phyloP scores from a whole-genome alignment of 148 eudicot species.

The Hydrangea macrophylla region DNA sequence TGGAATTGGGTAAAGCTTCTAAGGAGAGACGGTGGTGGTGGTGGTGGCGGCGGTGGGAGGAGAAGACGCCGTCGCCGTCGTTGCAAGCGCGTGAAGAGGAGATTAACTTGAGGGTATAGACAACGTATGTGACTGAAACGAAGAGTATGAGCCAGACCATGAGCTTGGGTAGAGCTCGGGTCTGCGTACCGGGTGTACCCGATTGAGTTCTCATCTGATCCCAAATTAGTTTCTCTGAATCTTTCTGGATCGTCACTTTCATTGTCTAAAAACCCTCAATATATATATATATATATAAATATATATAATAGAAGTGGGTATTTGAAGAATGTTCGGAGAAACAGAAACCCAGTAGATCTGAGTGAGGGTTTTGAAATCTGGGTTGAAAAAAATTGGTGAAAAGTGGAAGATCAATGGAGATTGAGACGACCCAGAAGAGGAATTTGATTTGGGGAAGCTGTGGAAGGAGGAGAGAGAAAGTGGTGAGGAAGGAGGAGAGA shows the following conservation, averaged over 20 bases:
- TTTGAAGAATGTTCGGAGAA: too few species aligned
- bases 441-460: background rate
- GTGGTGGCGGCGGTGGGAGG: conserved; percentile 1
- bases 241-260: conserved; percentile 32
- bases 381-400: background rate
- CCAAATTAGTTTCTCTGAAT: conserved; percentile 33
- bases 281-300: too few species aligned
- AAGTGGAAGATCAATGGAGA: too few species aligned
- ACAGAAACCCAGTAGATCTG: too few species aligned
- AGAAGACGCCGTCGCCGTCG: background rate
- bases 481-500: background rate
- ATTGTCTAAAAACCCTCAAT: conserved; percentile 9
- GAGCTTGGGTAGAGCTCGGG: conserved; percentile 26
- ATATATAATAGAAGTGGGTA: too few species aligned
- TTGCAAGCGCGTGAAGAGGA: conserved; percentile 29
- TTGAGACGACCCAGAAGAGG: too few species aligned
- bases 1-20: too few species aligned
- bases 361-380: background rate
- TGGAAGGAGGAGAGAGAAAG: background rate
- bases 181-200: background rate
- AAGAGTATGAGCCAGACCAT: conserved; percentile 40
- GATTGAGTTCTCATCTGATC: conserved; percentile 21
- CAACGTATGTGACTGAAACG: too few species aligned
- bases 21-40: background rate
- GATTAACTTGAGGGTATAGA: conserved; percentile 47